Base-by-base conservation (phyloP, 2,329 filamentous ascomycete species). In the Fusarium abutilonis region DNA sequence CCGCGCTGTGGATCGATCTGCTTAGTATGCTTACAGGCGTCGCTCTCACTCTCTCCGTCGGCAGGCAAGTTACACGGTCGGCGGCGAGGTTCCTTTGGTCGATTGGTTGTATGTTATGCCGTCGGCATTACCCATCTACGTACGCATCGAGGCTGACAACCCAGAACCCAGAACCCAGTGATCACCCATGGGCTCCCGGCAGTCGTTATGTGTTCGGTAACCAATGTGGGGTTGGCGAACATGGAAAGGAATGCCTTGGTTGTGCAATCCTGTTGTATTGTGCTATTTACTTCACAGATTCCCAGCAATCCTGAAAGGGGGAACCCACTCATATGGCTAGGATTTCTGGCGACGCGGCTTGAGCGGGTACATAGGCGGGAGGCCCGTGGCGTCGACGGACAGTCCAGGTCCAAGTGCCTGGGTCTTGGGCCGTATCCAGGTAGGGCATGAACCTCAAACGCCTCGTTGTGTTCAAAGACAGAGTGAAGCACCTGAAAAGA, bases 351-450 rank as follows among this genome's bases (percentile, higher is more conserved):
- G 64, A 53, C 58, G 64, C 64, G 66, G 57, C 64, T 68, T 67
- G 44, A 48, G 68, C 68, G 66, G 60, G 58, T 70, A 66, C 54
- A 66, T 51, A 58, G 57, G 54, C 68, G 69, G 63, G 65, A 62
- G 56, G 56, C 55, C 55, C 59, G 68, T 70, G 64, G 68, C 68
- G 68, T 58, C 36, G 56, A 63, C 50, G 52, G 58, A 17, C 68
- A 70, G 60, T 70, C 68, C 60, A 70, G 68, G 66, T 66, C 68
- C 66, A 54, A 56, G 58, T 66, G 55, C 63, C 53, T 70, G 63
- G 64, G 58, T 60, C 56, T 56, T 46, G 52, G 55, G 32, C 41
- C 43, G 52, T 57, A 41, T 60, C 58, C 62, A 63, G 58, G 51
- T 42, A 55, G 41, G 32, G 36, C 23, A 54, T 53, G 19, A 35